Base-by-base conservation (phyloP, 1,284 basidiomycete genomes). In the Boletus sp. region DNA sequence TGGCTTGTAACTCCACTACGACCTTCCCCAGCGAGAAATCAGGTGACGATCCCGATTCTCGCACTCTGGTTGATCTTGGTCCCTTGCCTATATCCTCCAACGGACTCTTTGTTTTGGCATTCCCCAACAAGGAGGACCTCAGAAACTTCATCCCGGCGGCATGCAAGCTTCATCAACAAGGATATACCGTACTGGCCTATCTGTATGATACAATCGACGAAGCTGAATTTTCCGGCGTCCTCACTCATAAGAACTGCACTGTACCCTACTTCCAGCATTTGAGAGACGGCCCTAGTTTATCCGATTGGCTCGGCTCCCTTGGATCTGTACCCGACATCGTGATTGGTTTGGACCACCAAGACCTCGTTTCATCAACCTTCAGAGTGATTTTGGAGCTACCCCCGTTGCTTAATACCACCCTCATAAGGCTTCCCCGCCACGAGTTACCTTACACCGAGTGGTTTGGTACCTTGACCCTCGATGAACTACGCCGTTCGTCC, bases 361-460 rank as follows among this genome's bases (percentile, higher is more conserved):
- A 67, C 48, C n/a, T 48, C 14, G 37, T 59, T 46, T 55, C 62
- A 16, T 46, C 56, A 16, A 49, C 40, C 1, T 53, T 56, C 34
- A 43, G 56, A 2, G 36, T 51, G 55, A 61, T 52, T 33, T 49
- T 49, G 48, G 53, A 43, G 50, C 61, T 33, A 36, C 40, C 43
- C 12, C 53, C 53, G 13, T 62, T 52, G 45, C 50, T 46, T 49
- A 50, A 53, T 40, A 48, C 65, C 8, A 69, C 70, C 2, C 25
- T 78, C 5, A 69, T 86, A 3, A 69, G 67, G 30, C 66, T 89
- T 17, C 79, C 81, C 29, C 69, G 66, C 8, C 54, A 54, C 9
- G 80, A 86, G 56, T 62, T 88, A 13, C 63, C 64, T 2, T 77
- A 78, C 52, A 75, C 72, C 8, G 73, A 77, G 41, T 89, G 87